Percentiles rank a stretch among this genome's conserved stretches.
phyloP scores from a whole-genome alignment of 495 filamentous ascomycete species.

The Daldinia bambusicola region DNA sequence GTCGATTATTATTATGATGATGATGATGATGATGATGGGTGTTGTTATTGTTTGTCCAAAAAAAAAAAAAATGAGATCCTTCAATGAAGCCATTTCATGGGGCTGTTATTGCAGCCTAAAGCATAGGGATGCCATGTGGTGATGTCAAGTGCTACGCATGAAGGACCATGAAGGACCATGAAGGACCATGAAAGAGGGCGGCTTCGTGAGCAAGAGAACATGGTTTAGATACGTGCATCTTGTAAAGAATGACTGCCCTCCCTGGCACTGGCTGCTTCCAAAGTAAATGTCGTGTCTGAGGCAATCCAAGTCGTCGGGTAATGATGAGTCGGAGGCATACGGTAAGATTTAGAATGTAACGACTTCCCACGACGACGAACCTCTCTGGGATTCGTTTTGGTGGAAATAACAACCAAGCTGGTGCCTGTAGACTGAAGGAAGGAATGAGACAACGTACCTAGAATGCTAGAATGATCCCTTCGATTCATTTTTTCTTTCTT shows the following conservation, averaged over 20 bases:
- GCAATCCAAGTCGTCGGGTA: not conserved
- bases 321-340: not conserved
- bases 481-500: not conserved
- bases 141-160: not conserved
- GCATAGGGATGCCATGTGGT: not conserved
- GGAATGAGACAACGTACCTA: not conserved
- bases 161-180: not conserved
- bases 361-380: not conserved
- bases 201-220: not conserved
- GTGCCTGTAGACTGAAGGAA: not conserved
- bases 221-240: not conserved
- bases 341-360: not conserved
- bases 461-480: constrained; percentile 2
- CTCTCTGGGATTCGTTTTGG: not conserved
- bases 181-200: no score
- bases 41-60: not conserved
- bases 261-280: not conserved
- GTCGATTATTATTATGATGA: not conserved
- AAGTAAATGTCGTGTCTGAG: not conserved
- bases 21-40: not conserved
- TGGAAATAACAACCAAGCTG: not conserved
- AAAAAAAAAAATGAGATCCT: not conserved
- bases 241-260: not conserved
- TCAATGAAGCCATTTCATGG: not conserved
- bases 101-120: not conserved